Percentiles rank a stretch among this genome's conserved stretches.
Evolutionary conservation across 164 flowering plant genomes (phyloP).

Genomic region (Platanus orientalis): DNA sequence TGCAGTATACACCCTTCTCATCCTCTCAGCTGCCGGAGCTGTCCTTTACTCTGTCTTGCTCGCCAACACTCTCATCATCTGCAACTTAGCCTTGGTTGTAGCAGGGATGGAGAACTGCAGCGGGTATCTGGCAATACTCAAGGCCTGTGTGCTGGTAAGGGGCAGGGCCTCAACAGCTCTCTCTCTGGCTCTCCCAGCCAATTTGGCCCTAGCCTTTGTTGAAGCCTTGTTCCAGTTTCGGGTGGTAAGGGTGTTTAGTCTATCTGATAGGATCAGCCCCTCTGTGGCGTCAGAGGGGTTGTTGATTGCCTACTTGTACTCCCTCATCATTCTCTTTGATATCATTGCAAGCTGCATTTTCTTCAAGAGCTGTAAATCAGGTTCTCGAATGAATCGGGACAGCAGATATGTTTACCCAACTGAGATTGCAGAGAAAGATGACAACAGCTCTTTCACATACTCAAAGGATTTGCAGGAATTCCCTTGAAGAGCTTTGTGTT

Average conservation of each 20-base stretch:
- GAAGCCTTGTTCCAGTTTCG: constrained; percentile 34
- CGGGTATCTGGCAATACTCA: constrained; percentile 31
- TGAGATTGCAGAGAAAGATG: constrained; percentile 8
- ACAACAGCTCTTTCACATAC: not conserved
- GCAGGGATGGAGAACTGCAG: constrained; percentile 34
- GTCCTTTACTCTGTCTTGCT: constrained; percentile 28
- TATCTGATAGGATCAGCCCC: constrained; percentile 3
- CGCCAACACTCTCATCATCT: constrained; percentile 21
- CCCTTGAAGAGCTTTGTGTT: constrained; percentile 4
- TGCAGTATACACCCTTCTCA: constrained; percentile 5
- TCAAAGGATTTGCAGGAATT: constrained; percentile 10
- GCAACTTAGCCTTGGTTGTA: constrained; percentile 40
- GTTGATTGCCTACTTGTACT: constrained; percentile 50
- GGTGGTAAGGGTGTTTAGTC: constrained; percentile 25
- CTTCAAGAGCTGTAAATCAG: constrained; percentile 33
- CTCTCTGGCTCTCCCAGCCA: constrained; percentile 33
- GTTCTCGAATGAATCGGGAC: constrained; percentile 2
- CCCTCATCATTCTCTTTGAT: constrained; percentile 45
- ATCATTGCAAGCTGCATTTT: constrained; percentile 38
- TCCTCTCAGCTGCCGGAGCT: constrained; percentile 15
- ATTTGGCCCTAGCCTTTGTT: constrained; percentile 10
- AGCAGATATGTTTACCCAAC: constrained; percentile 4
- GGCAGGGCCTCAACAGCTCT: constrained; percentile 44
- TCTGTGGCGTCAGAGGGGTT: constrained; percentile 42
- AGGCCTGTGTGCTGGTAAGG: constrained; percentile 40